Evolutionary conservation across 768 basidiomycete species (phyloP).

Genomic region (Lentinula edodes): DNA sequence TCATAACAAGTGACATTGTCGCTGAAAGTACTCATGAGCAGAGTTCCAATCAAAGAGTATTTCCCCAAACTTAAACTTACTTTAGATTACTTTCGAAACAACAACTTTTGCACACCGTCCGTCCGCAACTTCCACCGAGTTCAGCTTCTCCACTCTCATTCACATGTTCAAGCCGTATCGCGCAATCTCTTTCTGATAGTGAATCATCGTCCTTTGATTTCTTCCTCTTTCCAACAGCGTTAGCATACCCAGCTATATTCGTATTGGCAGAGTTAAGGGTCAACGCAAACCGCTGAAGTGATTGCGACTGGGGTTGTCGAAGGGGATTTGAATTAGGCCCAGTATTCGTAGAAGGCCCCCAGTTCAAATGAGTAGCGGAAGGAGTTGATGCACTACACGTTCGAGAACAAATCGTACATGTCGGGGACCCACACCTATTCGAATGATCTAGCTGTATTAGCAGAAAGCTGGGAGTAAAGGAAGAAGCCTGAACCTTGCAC

Average conservation of each 20-base stretch:
- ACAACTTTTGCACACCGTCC: conserved; percentile 1
- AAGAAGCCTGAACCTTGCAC: background rate
- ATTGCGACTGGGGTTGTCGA: background rate
- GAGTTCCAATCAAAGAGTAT: background rate
- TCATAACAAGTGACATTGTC: background rate
- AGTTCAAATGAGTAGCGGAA: background rate
- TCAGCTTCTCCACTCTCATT: background rate
- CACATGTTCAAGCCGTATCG: background rate
- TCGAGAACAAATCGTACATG: background rate
- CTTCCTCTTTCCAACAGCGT: background rate
- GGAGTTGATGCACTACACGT: background rate
- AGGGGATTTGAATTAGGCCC: background rate
- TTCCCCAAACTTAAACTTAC: background rate
- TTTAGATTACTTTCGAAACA: background rate
- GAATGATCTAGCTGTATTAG: background rate
- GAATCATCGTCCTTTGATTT: background rate
- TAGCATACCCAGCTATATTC: background rate
- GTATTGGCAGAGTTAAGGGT: background rate
- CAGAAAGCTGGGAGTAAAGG: background rate
- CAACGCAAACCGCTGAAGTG: background rate
- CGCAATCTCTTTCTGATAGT: no score
- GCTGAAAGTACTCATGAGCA: background rate
- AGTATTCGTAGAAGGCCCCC: background rate
- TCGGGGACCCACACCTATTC: background rate
- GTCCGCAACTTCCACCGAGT: background rate